Base-by-base conservation (phyloP, 306 rosid genomes). In the Rosa lucieae region DNA sequence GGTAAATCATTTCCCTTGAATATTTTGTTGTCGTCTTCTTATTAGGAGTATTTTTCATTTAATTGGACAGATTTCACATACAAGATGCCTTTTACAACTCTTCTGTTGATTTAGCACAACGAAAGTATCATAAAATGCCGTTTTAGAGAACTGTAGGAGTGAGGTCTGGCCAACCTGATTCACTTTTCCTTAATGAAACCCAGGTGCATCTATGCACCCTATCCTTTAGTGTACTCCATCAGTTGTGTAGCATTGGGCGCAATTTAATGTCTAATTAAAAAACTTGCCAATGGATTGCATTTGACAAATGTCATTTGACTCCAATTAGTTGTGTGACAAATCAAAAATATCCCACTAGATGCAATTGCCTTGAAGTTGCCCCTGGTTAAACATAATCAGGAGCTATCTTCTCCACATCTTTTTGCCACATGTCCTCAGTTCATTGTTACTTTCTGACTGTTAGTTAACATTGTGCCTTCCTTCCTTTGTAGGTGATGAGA, bases 401-500 rank as follows among this genome's bases (percentile, higher is more conserved):
- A 35, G 46, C 46, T 66, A 44, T 44, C 6, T 59, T 32, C n/a
- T 76, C 26, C 20, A 20, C 44, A 20, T 66, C 17, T 18, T 76
- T 26, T 48, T 62, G 44, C 49, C 10, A 5, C 29, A 6, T 69
- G 40, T 5, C 46, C 26, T 42, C 40, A 52, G 55, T 53, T 21
- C 35, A n/a, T 52, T 52, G 68, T 48, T 26, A 49, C 17, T 5
- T 51, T 32, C 53, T 49, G 8, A 18, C 55, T 78, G 44, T 14
- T 59, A 51, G 14, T 35, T 62, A 51, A 71, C 65, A 23, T 9
- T 12, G 8, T 62, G 21, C 63, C 61, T 29, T 42, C 29, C 72
- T 53, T 69, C 79, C 74, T 58, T 61, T 49, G 40, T 88, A 93
- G 99, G 98, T 55, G 87, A 87, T 72, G 82, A 85, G 73, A 81